Conservation (phyloP, 1,139 yeast species). For the Hyphopichia burtonii region DNA sequence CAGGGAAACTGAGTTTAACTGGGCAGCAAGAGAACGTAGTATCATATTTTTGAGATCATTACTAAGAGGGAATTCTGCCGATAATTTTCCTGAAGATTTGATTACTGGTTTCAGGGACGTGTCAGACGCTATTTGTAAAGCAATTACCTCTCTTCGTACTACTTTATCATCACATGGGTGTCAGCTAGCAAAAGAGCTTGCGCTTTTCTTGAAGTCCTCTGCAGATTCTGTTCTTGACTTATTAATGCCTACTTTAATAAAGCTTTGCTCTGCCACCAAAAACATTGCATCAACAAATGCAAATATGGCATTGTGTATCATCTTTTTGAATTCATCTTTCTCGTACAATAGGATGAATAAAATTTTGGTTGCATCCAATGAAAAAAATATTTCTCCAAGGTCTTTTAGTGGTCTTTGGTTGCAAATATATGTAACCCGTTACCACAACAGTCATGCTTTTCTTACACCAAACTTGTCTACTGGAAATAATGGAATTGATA, state of each 20-base stretch:
- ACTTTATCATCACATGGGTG: slow-evolving; percentile 77
- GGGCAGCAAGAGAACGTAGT: slow-evolving; percentile 71
- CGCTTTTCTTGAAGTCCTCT: slow-evolving; percentile 44
- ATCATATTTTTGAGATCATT: slow-evolving; percentile 58
- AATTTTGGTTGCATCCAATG: slow-evolving; percentile 55
- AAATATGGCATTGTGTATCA: slow-evolving; percentile 59
- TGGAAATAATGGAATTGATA: slow-evolving; percentile 39
- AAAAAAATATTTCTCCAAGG: slow-evolving; percentile 71
- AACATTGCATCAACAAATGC: slow-evolving; percentile 78
- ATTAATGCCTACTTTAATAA: slow-evolving; percentile 56
- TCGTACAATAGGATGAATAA: slow-evolving; percentile 53
- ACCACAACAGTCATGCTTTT: slow-evolving; percentile 18
- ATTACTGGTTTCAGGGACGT: slow-evolving; percentile 41
- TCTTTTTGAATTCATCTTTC: slow-evolving; percentile 57
- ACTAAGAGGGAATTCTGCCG: slow-evolving; percentile 53
- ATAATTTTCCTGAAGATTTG: slow-evolving; percentile 42
- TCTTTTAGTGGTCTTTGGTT: slow-evolving; percentile 71
- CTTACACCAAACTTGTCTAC: slow-evolving; percentile 39
- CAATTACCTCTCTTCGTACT: slow-evolving; percentile 75
- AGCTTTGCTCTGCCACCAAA: slow-evolving; percentile 73
- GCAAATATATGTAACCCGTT: slow-evolving; percentile 55
- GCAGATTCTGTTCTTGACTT: slow-evolving; percentile 67
- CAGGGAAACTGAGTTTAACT: slow-evolving; percentile 86
- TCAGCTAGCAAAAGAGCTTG: slow-evolving; percentile 73
- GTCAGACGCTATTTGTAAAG: slow-evolving; percentile 66